Percentiles rank a stretch among this genome's conserved stretches.
These are phyloP conservation scores for Kuraishia molischiana DNA, from an alignment of 805 yeast genomes.

Conservation along the genomic window DNA sequence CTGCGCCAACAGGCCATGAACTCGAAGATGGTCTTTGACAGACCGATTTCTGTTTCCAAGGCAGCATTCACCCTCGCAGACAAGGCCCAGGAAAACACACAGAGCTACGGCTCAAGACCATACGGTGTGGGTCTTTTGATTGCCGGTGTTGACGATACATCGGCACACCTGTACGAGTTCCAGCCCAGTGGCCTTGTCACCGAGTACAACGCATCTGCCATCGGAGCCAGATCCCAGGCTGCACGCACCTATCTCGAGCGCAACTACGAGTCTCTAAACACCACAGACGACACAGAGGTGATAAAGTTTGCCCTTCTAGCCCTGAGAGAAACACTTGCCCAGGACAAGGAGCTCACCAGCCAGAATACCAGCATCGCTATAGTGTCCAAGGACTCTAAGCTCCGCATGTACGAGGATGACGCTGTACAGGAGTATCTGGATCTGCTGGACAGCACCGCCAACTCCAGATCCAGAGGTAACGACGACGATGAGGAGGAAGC, in stretches of 20 bases:
- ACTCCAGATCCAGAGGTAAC: slow-evolving; percentile 39
- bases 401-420: slow-evolving; percentile 79
- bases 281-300: slow-evolving; percentile 57
- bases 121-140: slow-evolving; percentile 94
- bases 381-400: slow-evolving; percentile 71
- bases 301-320: slow-evolving; percentile 84
- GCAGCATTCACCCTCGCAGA: slow-evolving; percentile 87
- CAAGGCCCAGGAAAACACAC: slow-evolving; percentile 96
- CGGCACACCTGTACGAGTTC: slow-evolving; percentile 90
- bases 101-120: slow-evolving; percentile 92
- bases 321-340: slow-evolving; percentile 85
- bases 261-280: slow-evolving; percentile 58
- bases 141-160: slow-evolving; percentile 87
- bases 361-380: slow-evolving; percentile 86
- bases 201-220: slow-evolving; percentile 89
- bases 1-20: slow-evolving; percentile 88
- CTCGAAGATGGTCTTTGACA: slow-evolving; percentile 73
- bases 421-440: slow-evolving; percentile 78
- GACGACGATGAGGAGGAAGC: slow-evolving; percentile 18
- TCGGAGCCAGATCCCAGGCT: slow-evolving; percentile 98
- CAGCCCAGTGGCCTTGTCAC: slow-evolving; percentile 92
- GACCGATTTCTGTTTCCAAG: slow-evolving; percentile 73
- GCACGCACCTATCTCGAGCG: slow-evolving; percentile 94
- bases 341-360: slow-evolving; percentile 81
- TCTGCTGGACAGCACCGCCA: slow-evolving; percentile 55